Conservation (phyloP, 192 early-diverging fungal genomes). For the Podila epigama region DNA sequence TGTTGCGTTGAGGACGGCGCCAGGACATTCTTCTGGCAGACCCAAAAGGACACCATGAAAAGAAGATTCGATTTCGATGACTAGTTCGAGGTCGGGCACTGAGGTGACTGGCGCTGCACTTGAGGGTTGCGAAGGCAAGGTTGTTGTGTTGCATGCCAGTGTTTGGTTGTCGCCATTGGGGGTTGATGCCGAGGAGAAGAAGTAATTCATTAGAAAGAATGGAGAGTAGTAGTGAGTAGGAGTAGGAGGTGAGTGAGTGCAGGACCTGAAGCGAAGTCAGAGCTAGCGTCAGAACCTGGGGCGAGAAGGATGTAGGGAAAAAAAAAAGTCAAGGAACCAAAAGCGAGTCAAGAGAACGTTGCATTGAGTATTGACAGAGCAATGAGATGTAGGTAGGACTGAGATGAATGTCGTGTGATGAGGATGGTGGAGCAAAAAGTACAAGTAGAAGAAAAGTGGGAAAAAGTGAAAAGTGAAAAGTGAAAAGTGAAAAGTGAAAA, state of each 20-base stretch:
- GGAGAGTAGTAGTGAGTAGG: neutral
- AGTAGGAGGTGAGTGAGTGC: neutral
- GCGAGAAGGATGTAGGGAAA: neutral
- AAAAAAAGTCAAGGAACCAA: neutral
- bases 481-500: too few relatives aligned
- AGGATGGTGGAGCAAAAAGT: neutral
- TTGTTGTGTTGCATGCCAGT: neutral
- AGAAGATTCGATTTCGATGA: conserved; percentile 44
- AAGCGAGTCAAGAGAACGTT: neutral
- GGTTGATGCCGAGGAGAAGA: conserved; percentile 14
- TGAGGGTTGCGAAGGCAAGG: neutral
- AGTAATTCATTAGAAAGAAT: conserved; percentile 18
- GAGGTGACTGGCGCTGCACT: neutral
- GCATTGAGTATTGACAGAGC: neutral
- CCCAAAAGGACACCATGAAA: conserved; percentile 45
- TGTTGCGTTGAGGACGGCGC: conserved; percentile 41
- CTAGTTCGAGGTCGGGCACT: conserved; percentile 25
- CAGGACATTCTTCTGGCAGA: conserved; percentile 34
- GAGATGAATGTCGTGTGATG: neutral
- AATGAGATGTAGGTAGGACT: too few relatives aligned
- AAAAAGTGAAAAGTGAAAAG: conserved; percentile 1
- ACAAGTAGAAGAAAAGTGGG: neutral
- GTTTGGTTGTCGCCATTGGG: neutral
- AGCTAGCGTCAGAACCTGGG: too few relatives aligned
- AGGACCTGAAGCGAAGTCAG: neutral